Evolutionary conservation across 164 flowering plant genomes (phyloP), one percentile per base, ranked within the genome.

Genomic region (Akebia trifoliata): DNA sequence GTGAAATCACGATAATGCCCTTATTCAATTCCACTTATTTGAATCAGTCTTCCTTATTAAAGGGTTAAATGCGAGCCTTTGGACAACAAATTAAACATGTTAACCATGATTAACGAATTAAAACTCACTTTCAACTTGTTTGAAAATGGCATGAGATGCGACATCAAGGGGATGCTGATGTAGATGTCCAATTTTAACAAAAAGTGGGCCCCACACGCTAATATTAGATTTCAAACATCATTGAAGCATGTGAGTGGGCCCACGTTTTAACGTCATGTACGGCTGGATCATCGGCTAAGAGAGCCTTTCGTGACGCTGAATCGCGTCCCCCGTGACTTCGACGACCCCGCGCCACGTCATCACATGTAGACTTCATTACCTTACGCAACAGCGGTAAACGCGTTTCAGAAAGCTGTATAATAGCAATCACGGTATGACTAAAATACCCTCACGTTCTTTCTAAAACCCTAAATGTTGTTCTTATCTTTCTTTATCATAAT

Each of bases 251-350:
- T 42, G 50, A 42, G 60, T 56, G 50, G 60, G 60, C 48, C 60
- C 50, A 28, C 6, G 8, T 4, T 8, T 10, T 79, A 77, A 61
- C 74, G 70, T 65, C 71, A 15, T 26, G 64, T 71, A 47, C 79
- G 71, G 75, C 81, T 70, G 76, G 69, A 74, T 66, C 70, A 63
- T 74, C 69, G 71, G 75, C 77, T 59, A 44, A 30, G 11, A 24
- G 39, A 48, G 18, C n/a, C 42, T 12, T 6, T 46, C 18, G 25
- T 44, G 48, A 38, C 53, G 60, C 59, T 45, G 56, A 76, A 63
- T 67, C 63, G 74, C 69, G 74, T 62, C 60, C n/a, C 65, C 37
- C 65, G 43, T 54, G 59, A 44, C 39, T 26, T 2, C 8, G 22
- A 10, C 43, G 14, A 32, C 30, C 21, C 17, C 17, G 1, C 25